These are phyloP conservation scores for Nothophoma quercina DNA, from an alignment of 2,329 filamentous ascomycete genomes.

Conservation along the genomic window DNA sequence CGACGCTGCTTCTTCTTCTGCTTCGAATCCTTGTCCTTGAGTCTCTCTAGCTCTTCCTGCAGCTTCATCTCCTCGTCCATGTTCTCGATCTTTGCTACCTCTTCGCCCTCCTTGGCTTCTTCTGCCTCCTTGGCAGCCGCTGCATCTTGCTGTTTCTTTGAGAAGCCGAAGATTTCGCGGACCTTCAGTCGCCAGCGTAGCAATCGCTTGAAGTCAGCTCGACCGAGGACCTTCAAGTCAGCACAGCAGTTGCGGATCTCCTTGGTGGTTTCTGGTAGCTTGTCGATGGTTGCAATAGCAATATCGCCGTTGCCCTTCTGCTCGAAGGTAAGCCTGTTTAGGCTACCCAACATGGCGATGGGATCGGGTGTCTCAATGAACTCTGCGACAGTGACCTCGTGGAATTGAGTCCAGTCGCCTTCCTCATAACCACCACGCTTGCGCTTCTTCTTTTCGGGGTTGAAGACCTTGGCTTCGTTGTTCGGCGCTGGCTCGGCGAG, in stretches of 20 bases:
- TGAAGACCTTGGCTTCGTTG: constrained; percentile 97
- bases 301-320: constrained; percentile 81
- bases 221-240: constrained; percentile 84
- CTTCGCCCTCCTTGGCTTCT: constrained; percentile 59
- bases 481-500: constrained; percentile 85
- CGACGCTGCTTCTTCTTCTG: constrained; percentile 84
- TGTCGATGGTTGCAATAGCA: constrained; percentile 83
- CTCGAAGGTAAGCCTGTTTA: constrained; percentile 84
- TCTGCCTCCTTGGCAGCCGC: constrained; percentile 51
- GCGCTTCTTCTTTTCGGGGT: constrained; percentile 95
- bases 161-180: constrained; percentile 87
- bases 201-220: constrained; percentile 92
- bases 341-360: constrained; percentile 85
- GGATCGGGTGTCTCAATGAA: constrained; percentile 95
- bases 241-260: constrained; percentile 67
- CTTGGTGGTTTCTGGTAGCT: constrained; percentile 72
- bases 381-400: constrained; percentile 85
- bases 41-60: constrained; percentile 82
- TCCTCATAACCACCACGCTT: constrained; percentile 98
- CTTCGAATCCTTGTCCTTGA: constrained; percentile 79
- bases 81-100: constrained; percentile 81
- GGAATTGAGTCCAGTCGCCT: constrained; percentile 90
- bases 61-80: constrained; percentile 97
- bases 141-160: constrained; percentile 71
- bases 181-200: constrained; percentile 90